These are phyloP conservation scores for Lactarius akahatsu DNA, from an alignment of 768 basidiomycete genomes.

Conservation along the genomic window DNA sequence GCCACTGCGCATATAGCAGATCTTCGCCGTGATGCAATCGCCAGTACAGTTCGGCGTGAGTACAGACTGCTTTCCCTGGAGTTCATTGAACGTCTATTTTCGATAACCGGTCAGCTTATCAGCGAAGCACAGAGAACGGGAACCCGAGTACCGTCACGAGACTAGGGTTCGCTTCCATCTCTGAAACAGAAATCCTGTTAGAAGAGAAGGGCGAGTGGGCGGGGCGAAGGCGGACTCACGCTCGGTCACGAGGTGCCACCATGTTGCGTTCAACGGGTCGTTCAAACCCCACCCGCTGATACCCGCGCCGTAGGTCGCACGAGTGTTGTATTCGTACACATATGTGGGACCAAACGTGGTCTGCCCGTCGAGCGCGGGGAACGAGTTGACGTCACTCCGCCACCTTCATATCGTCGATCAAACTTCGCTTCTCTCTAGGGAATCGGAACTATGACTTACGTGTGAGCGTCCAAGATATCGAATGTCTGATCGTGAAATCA, in stretches of 20 bases:
- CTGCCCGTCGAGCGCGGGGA: constrained; percentile 58
- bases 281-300: constrained; percentile 57
- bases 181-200: constrained; percentile 36
- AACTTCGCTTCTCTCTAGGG: background rate
- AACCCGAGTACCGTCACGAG: constrained; percentile 50
- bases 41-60: constrained; percentile 55
- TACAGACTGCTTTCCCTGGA: constrained; percentile 70
- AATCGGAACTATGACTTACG: constrained; percentile 44
- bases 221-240: constrained; percentile 40
- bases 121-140: background rate
- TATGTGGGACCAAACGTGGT: constrained; percentile 58
- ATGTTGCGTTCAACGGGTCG: constrained; percentile 77
- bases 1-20: constrained; percentile 77
- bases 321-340: constrained; percentile 63
- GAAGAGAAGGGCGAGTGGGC: background rate
- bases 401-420: constrained; percentile 45
- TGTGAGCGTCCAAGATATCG: constrained; percentile 74
- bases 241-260: constrained; percentile 81
- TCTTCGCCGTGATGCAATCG: constrained; percentile 61
- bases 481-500: constrained; percentile 53
- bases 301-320: constrained; percentile 59
- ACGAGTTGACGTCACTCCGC: constrained; percentile 60
- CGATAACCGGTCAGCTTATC: constrained; percentile 1
- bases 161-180: constrained; percentile 56
- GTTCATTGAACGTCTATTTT: constrained; percentile 58